Evolutionary conservation across 2,329 filamentous ascomycete genomes (phyloP).

Genomic region (Colletotrichum eleusines): DNA sequence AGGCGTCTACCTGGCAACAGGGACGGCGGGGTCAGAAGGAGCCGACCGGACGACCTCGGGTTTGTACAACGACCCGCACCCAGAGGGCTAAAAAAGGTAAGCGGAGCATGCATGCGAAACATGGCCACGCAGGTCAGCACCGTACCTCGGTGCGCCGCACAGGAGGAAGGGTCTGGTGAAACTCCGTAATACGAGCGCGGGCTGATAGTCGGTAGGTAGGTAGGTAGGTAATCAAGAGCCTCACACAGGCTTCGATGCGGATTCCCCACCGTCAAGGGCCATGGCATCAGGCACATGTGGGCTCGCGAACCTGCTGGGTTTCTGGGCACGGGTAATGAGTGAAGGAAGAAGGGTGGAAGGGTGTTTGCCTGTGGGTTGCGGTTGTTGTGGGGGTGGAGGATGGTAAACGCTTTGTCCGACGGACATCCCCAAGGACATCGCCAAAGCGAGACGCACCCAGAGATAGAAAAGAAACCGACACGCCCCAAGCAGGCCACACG

Average conservation of each 20-base stretch:
- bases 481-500: slow-evolving; percentile 31
- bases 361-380: not conserved
- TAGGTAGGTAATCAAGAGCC: not conserved
- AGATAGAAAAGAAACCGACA: slow-evolving; percentile 35
- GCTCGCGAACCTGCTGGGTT: slow-evolving; percentile 25
- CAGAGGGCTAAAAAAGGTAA: slow-evolving; percentile 28
- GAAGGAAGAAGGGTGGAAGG: slow-evolving; percentile 13
- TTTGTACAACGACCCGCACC: slow-evolving; percentile 7
- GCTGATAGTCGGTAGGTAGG: not conserved
- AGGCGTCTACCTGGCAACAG: slow-evolving; percentile 20
- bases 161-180: slow-evolving; percentile 36
- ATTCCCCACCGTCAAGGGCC: slow-evolving; percentile 16
- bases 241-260: slow-evolving; percentile 27
- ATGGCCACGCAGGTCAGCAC: slow-evolving; percentile 32
- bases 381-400: slow-evolving; percentile 30
- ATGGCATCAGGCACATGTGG: not conserved
- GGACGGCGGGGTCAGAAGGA: not conserved
- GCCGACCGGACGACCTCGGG: slow-evolving; percentile 14
- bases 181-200: slow-evolving; percentile 35
- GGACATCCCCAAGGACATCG: slow-evolving; percentile 43
- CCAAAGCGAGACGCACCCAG: slow-evolving; percentile 39
- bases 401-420: slow-evolving; percentile 42
- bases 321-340: not conserved
- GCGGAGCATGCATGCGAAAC: slow-evolving; percentile 36
- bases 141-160: slow-evolving; percentile 6